Conservation (phyloP, 2,329 filamentous ascomycete species). For the Fonsecaea pugnacius region DNA sequence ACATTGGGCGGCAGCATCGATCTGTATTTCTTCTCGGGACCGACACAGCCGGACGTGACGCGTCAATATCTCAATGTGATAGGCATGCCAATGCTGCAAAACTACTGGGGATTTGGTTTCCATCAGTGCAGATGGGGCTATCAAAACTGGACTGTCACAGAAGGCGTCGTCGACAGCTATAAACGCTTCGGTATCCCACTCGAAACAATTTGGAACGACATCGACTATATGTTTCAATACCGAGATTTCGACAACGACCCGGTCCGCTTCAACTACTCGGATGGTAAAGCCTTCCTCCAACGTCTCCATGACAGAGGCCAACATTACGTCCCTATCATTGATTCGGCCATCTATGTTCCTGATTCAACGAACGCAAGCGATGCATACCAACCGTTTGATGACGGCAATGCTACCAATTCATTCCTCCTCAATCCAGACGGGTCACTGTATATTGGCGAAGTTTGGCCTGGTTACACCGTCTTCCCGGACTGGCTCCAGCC, state of each 20-base stretch:
- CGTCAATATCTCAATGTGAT: slow-evolving; percentile 72
- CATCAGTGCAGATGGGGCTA: slow-evolving; percentile 88
- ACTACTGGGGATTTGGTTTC: slow-evolving; percentile 80
- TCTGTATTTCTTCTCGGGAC: slow-evolving; percentile 78
- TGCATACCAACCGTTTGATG: slow-evolving; percentile 59
- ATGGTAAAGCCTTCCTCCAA: slow-evolving; percentile 57
- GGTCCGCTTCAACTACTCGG: slow-evolving; percentile 55
- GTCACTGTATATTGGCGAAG: slow-evolving; percentile 58
- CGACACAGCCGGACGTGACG: slow-evolving; percentile 69
- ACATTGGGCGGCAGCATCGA: slow-evolving; percentile 77
- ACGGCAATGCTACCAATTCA: slow-evolving; percentile 54
- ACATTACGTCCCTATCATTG: slow-evolving; percentile 66
- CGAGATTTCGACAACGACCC: slow-evolving; percentile 64
- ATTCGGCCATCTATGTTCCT: slow-evolving; percentile 71
- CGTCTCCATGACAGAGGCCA: slow-evolving; percentile 59
- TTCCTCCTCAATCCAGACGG: slow-evolving; percentile 61
- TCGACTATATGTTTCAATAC: slow-evolving; percentile 64
- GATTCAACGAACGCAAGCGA: slow-evolving; percentile 72
- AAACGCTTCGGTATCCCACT: slow-evolving; percentile 61
- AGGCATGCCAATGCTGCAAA: slow-evolving; percentile 76
- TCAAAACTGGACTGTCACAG: slow-evolving; percentile 66
- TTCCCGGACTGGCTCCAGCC: slow-evolving; percentile 66
- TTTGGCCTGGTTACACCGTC: slow-evolving; percentile 64
- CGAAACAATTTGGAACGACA: slow-evolving; percentile 53
- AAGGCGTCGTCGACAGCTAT: slow-evolving; percentile 61